These are phyloP conservation scores for Luzula sylvatica DNA, from an alignment of 176 grass and related monocot genomes.

Conservation along the genomic window DNA sequence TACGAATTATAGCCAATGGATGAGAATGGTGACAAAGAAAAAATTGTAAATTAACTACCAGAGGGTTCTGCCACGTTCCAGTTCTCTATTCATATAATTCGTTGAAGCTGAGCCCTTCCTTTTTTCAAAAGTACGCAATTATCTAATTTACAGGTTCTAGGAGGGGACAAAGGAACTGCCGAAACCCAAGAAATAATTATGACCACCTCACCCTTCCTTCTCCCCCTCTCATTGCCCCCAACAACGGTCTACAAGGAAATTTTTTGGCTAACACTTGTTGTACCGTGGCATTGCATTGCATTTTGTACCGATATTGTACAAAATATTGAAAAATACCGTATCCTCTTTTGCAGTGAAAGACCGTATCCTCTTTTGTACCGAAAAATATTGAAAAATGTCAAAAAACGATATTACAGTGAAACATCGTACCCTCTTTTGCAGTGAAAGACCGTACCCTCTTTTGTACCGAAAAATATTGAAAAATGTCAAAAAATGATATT, in stretches of 20 bases:
- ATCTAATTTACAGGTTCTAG: background rate
- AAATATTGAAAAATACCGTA: too few relatives aligned
- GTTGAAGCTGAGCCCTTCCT: constrained; percentile 3
- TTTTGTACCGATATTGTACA: too few relatives aligned
- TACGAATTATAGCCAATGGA: background rate
- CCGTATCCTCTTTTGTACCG: too few relatives aligned
- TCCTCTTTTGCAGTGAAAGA: too few relatives aligned
- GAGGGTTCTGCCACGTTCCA: constrained; percentile 11
- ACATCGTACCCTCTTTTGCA: too few relatives aligned
- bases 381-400: too few relatives aligned
- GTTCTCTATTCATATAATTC: constrained; percentile 4
- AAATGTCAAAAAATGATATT: too few relatives aligned
- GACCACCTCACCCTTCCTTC: constrained; percentile 10
- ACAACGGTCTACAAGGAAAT: background rate
- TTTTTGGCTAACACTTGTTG: background rate
- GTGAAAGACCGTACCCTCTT: too few relatives aligned
- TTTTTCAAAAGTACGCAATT: constrained; percentile 15
- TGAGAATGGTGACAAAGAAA: constrained; percentile 1
- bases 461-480: too few relatives aligned
- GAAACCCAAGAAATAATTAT: constrained; percentile 16
- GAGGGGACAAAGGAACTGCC: constrained; percentile 11
- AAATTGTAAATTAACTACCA: background rate
- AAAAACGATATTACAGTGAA: too few relatives aligned
- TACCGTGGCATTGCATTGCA: too few relatives aligned
- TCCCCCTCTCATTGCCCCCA: background rate